Percentiles rank a stretch among this genome's conserved stretches.
phyloP scores from a whole-genome alignment of 2,329 filamentous ascomycete species.

The Trichophyton verrucosum region DNA sequence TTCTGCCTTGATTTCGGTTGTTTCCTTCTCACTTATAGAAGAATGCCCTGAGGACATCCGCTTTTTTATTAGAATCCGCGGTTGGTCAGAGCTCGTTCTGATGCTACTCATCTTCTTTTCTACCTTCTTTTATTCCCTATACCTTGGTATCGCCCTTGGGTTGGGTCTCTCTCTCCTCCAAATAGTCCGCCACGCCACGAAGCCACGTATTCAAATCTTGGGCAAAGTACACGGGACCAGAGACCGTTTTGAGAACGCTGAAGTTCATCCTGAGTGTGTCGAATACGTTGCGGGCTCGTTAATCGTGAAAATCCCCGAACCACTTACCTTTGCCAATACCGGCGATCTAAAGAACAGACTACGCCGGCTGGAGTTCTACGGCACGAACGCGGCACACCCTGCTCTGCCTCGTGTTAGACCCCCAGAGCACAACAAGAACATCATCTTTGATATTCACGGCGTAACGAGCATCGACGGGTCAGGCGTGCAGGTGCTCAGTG shows the following conservation, averaged over 20 bases:
- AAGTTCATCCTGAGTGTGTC: constrained; percentile 55
- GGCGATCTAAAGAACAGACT: constrained; percentile 79
- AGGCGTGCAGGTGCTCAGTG: constrained; percentile 76
- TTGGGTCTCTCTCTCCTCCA: constrained; percentile 82
- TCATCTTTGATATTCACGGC: constrained; percentile 97
- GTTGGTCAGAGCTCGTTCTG: constrained; percentile 71
- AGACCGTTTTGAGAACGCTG: constrained; percentile 75
- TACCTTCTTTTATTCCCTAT: constrained; percentile 90
- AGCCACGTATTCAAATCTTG: constrained; percentile 89
- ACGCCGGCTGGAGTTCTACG: constrained; percentile 74
- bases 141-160: constrained; percentile 83
- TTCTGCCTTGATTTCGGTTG: constrained; percentile 86
- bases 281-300: constrained; percentile 87
- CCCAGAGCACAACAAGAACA: constrained; percentile 72
- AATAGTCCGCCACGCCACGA: constrained; percentile 79
- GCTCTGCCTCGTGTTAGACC: constrained; percentile 67
- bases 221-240: constrained; percentile 71
- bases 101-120: constrained; percentile 85
- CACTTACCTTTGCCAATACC: constrained; percentile 92
- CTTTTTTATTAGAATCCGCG: constrained; percentile 77
- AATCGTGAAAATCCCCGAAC: constrained; percentile 96
- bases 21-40: constrained; percentile 88
- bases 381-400: constrained; percentile 72
- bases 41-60: constrained; percentile 84
- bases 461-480: constrained; percentile 90